phyloP scores from a whole-genome alignment of 257 asterid species.

The Solanum sitiens region DNA sequence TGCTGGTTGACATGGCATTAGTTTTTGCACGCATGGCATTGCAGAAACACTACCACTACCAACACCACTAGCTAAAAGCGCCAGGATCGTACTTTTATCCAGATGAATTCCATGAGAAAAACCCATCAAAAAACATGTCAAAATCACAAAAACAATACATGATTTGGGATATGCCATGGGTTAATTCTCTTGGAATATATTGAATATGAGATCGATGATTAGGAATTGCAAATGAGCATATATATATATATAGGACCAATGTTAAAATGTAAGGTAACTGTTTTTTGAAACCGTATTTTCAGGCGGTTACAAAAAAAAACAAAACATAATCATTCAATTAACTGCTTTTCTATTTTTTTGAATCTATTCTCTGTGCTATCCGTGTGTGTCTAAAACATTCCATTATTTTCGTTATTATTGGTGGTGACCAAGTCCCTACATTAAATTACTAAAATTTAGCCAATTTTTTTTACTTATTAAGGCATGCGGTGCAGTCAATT shows the following conservation, averaged over 20 bases:
- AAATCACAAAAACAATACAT: neutral
- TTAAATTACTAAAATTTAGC: neutral
- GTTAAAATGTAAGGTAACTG: neutral
- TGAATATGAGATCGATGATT: neutral
- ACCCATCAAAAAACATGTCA: conserved; percentile 4
- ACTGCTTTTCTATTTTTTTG: neutral
- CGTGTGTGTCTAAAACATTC: neutral
- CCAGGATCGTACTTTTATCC: neutral
- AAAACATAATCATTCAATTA: neutral
- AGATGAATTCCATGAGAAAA: neutral
- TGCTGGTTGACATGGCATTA: conserved; percentile 32
- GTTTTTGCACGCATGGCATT: conserved; percentile 28
- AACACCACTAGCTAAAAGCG: neutral
- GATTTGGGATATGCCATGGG: neutral
- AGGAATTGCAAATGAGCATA: neutral
- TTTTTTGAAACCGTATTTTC: neutral
- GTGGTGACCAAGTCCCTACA: neutral
- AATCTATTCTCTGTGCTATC: neutral
- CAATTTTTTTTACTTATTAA: neutral
- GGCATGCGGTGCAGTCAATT: neutral
- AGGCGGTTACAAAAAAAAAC: neutral
- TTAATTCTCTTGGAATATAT: neutral
- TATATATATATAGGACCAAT: neutral
- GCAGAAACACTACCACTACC: neutral
- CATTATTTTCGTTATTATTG: neutral